Evolutionary conservation across 1,284 basidiomycete genomes (phyloP).

Genomic region (Cutaneotrichosporon cutaneum): DNA sequence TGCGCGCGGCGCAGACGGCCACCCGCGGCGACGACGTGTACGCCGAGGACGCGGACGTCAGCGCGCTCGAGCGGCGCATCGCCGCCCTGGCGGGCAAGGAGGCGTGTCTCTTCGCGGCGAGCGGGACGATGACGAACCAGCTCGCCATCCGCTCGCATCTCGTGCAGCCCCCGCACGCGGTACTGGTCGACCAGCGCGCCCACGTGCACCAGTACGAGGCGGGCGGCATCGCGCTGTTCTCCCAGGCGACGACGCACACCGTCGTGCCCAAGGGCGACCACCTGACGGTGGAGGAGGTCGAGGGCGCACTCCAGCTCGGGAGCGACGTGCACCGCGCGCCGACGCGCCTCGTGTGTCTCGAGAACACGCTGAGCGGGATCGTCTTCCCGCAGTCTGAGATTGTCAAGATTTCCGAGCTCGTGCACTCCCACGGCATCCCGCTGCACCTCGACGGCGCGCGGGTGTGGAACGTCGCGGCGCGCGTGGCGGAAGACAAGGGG

Average conservation of each 20-base stretch:
- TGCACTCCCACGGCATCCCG: conserved; percentile 65
- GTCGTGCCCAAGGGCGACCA: conserved; percentile 56
- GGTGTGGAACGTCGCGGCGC: conserved; percentile 83
- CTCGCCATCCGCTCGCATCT: conserved; percentile 82
- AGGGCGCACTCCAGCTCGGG: conserved; percentile 65
- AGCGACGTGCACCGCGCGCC: conserved; percentile 75
- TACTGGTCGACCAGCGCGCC: conserved; percentile 76
- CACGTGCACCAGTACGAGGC: conserved; percentile 67
- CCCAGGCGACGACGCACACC: conserved; percentile 68
- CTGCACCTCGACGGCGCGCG: conserved; percentile 92
- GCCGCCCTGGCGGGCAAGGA: conserved; percentile 76
- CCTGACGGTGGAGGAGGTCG: conserved; percentile 74
- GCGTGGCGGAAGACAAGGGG: conserved; percentile 63
- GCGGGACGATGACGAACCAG: conserved; percentile 89
- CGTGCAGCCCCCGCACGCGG: conserved; percentile 77
- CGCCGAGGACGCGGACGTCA: conserved; percentile 58
- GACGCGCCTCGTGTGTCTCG: conserved; percentile 76
- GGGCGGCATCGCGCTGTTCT: conserved; percentile 88
- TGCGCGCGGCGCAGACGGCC: conserved; percentile 55
- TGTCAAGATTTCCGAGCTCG: conserved; percentile 74
- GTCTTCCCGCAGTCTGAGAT: conserved; percentile 91
- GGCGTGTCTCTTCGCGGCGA: conserved; percentile 72
- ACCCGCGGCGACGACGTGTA: conserved; percentile 59
- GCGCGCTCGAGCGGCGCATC: conserved; percentile 71
- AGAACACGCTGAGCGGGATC: conserved; percentile 90